These are phyloP conservation scores for Rhododendron ovatum DNA, from an alignment of 148 eudicot species.

Conservation along the genomic window DNA sequence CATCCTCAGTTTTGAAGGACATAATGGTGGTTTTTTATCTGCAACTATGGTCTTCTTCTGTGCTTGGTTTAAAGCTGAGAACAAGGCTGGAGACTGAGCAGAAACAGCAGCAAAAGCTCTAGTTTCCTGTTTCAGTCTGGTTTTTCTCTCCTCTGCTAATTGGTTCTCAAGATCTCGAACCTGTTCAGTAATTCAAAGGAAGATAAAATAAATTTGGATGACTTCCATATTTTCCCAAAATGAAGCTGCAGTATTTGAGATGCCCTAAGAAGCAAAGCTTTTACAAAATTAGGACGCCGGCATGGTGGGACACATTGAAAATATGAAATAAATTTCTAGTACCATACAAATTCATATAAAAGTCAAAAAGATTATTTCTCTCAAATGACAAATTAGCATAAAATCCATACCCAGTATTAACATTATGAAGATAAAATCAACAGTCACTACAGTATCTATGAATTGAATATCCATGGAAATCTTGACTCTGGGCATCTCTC, in stretches of 20 bases:
- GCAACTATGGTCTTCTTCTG: constrained; percentile 38
- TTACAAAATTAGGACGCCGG: neutral
- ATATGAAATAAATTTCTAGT: neutral
- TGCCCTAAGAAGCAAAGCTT: neutral
- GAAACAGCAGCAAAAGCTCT: constrained; percentile 54
- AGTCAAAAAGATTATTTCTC: neutral
- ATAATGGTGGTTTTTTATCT: constrained; percentile 66
- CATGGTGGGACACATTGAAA: neutral
- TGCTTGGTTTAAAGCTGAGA: constrained; percentile 32
- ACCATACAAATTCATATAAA: neutral
- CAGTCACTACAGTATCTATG: neutral
- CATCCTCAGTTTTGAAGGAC: constrained; percentile 58
- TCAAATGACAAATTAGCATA: neutral
- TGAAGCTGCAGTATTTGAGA: neutral
- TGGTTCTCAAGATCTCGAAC: constrained; percentile 82
- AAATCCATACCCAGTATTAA: neutral
- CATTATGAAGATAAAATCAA: neutral
- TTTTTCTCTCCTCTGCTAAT: constrained; percentile 72
- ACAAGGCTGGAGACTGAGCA: constrained; percentile 35
- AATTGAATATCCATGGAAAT: neutral
- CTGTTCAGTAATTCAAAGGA: constrained; percentile 28
- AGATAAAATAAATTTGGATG: neutral
- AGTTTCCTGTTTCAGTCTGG: constrained; percentile 65
- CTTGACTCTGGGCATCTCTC: neutral
- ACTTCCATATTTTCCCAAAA: neutral